These are phyloP conservation scores for Pseudogymnoascus sp. DNA, from an alignment of 2,329 filamentous ascomycete genomes.

Conservation along the genomic window DNA sequence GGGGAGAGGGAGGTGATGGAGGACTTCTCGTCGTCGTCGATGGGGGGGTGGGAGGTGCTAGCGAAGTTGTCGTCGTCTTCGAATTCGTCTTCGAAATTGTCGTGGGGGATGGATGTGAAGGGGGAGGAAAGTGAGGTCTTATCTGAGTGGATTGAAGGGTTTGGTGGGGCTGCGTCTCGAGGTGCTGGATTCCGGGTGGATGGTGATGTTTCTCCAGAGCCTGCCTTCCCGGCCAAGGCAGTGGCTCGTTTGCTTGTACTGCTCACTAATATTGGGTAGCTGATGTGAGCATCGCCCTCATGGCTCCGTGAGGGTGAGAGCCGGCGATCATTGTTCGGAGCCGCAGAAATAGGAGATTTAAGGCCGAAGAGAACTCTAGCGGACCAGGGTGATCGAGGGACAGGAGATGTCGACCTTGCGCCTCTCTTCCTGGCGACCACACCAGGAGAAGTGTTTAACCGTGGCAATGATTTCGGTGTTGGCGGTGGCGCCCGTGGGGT, in stretches of 20 bases:
- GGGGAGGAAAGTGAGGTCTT: background rate
- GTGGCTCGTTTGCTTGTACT: background rate
- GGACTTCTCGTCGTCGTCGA: conserved; percentile 17
- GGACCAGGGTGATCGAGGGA: conserved; percentile 21
- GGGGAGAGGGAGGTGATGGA: conserved; percentile 25
- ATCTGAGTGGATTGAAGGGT: background rate
- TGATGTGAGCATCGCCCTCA: conserved; percentile 12
- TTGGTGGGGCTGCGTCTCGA: background rate
- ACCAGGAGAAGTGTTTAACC: conserved; percentile 38
- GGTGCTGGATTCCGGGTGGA: background rate
- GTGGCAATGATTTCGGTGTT: conserved; percentile 37
- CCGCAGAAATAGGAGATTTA: conserved; percentile 15
- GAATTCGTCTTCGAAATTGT: conserved; percentile 38
- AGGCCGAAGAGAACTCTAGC: conserved; percentile 25
- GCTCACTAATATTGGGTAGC: conserved; percentile 12
- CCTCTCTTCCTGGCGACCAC: conserved; percentile 24
- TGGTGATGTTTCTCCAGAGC: background rate
- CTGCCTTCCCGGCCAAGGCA: background rate
- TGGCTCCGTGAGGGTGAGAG: conserved; percentile 17
- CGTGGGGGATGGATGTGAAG: conserved; percentile 34
- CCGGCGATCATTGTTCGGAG: conserved; percentile 17
- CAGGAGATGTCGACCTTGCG: conserved; percentile 24
- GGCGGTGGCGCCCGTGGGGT: conserved; percentile 55
- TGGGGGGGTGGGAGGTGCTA: conserved; percentile 25
- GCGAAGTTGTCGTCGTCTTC: conserved; percentile 60